phyloP scores from a whole-genome alignment of 768 basidiomycete genomes.

The Sistotremastrum suecicum region DNA sequence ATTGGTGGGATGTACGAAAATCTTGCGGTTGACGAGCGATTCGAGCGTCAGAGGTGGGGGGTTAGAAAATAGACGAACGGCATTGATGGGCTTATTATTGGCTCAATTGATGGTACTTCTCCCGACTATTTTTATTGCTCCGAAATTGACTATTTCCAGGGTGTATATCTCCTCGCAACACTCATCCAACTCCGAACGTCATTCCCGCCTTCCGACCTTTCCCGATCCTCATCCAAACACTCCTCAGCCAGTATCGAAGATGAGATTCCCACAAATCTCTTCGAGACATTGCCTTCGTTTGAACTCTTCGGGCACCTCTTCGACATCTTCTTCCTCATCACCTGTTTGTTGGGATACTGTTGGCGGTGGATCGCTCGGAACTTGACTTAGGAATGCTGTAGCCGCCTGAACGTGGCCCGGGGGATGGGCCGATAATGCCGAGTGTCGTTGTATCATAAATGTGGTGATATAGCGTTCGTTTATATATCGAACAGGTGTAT shows the following conservation, averaged over 20 bases:
- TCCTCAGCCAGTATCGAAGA: neutral
- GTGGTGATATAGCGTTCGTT: too few species aligned
- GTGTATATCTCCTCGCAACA: conserved; percentile 72
- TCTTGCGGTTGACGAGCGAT: conserved; percentile 21
- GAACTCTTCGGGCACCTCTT: conserved; percentile 63
- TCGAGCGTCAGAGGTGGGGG: conserved; percentile 30
- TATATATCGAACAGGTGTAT: too few species aligned
- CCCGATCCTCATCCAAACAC: neutral
- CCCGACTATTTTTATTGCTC: neutral
- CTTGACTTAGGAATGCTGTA: too few species aligned
- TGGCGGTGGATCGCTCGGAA: conserved; percentile 33
- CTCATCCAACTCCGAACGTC: conserved; percentile 70
- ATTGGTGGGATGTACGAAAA: conserved; percentile 23
- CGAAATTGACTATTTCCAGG: conserved; percentile 26
- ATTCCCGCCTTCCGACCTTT: conserved; percentile 44
- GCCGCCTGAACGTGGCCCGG: too few species aligned
- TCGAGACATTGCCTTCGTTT: conserved; percentile 59
- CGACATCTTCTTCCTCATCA: conserved; percentile 54
- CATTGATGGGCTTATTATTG: conserved; percentile 17
- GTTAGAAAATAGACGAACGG: conserved; percentile 1
- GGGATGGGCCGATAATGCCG: too few species aligned
- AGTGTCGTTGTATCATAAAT: too few species aligned
- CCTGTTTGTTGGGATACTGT: conserved; percentile 33
- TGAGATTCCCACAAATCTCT: conserved; percentile 32
- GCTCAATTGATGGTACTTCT: conserved; percentile 68